Evolutionary conservation across 768 basidiomycete species (phyloP), one percentile per base, ranked within the genome.

Genomic region (Exsudoporus frostii): DNA sequence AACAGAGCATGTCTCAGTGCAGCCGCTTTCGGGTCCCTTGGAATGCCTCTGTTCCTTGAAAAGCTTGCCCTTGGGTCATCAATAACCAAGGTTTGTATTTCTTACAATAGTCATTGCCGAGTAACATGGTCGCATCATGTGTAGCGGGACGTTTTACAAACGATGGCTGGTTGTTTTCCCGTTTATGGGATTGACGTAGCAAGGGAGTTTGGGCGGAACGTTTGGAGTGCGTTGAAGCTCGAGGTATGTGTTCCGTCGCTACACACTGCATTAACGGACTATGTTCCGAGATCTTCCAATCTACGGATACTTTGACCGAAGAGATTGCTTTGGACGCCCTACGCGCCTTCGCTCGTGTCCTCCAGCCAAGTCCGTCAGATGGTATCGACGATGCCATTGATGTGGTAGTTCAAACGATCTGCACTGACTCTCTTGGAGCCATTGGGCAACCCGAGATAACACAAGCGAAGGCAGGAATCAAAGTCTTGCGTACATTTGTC

Each of bases 391-490:
- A 57, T 37, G 27, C 48, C 1, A 70, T 80, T 15, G 72, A 79
- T 43, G 85, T 83, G 6, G 73, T 96, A 3, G 86, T 86, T 15
- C 80, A 79, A 57, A 84, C 88, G 39, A 85, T 89, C 0, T 88
- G 88, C 56, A 80, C 84, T 50, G 91, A 97, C 64, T 94, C 91
- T 60, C 76, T 93, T 8, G 77, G 79, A 22, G 82, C 89, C 51
- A 71, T 98, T 39, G 80, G 84, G 39, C 91, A 97, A 65, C 93
- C 96, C 0, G 97, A 98, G 68, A 98, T 98, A 73, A 87, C 82
- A 65, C 90, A 93, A 66, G 93, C 95, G 1, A 85, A 85, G 65
- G 85, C 90, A 37, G 94, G 93, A 1, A 87, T 88, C 42, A 92
- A 90, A 66, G 81, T 93, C 30, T 71, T 98, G 30, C 86, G 87